Percentiles rank a stretch among this genome's conserved stretches.
Conservation (phyloP, 805 yeast species). For the Ogataea ramenticola region DNA sequence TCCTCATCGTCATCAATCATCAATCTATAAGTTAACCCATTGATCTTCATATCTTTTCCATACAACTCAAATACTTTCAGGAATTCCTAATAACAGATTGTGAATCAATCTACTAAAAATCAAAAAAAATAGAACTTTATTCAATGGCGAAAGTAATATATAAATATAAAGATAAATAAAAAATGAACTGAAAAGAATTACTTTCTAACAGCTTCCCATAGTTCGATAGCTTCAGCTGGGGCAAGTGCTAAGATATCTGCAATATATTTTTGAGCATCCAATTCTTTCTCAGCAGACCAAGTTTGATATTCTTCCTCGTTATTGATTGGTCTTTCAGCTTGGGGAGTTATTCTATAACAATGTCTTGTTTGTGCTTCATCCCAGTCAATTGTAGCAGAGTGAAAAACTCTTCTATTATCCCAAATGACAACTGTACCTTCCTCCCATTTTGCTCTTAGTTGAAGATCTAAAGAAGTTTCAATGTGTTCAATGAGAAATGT, state of each 20-base stretch:
- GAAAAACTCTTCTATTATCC: constrained; percentile 71
- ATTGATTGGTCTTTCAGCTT: constrained; percentile 58
- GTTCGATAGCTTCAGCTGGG: constrained; percentile 5
- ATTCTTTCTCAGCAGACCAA: constrained; percentile 25
- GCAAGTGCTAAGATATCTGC: constrained; percentile 10
- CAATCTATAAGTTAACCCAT: too few relatives aligned
- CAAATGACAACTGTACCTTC: constrained; percentile 65
- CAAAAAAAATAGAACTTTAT: too few relatives aligned
- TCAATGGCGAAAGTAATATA: too few relatives aligned
- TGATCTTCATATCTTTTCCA: too few relatives aligned
- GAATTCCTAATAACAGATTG: too few relatives aligned
- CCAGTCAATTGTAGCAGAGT: constrained; percentile 75
- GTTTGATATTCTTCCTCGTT: constrained; percentile 22
- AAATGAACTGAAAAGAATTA: too few relatives aligned
- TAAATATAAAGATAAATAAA: too few relatives aligned
- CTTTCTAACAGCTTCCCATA: neutral
- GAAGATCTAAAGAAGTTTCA: constrained; percentile 48
- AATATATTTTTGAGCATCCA: constrained; percentile 9
- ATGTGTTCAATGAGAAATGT: constrained; percentile 49
- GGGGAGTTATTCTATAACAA: constrained; percentile 65
- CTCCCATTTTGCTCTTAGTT: constrained; percentile 65
- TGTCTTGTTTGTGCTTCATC: constrained; percentile 61
- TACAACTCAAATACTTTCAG: too few relatives aligned
- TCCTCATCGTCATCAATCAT: too few relatives aligned
- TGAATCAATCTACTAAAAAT: too few relatives aligned